Percentiles rank a stretch among this genome's conserved stretches.
Evolutionary conservation across 116 monocot species (phyloP).

Genomic region (Iris pallida): DNA sequence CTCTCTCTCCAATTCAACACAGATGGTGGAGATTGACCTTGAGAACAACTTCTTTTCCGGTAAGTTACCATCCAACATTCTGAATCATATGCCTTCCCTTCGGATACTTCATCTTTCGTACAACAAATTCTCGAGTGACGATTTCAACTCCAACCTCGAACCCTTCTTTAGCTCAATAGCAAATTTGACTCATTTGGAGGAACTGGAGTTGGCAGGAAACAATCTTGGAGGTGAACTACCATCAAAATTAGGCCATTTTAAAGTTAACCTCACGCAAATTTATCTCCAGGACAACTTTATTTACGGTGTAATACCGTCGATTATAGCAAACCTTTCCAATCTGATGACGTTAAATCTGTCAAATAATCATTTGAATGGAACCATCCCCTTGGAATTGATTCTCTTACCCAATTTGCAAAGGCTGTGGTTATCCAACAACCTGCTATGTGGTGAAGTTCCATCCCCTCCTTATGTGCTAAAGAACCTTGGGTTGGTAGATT

Average conservation of each 20-base stretch:
- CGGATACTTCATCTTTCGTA: constrained; percentile 25
- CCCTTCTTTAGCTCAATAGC: constrained; percentile 27
- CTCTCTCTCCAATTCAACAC: constrained; percentile 31
- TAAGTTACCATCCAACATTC: constrained; percentile 29
- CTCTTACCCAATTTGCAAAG: constrained; percentile 28
- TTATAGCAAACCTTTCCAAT: constrained; percentile 25
- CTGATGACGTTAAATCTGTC: constrained; percentile 26
- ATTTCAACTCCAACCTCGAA: constrained; percentile 11
- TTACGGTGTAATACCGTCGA: constrained; percentile 23
- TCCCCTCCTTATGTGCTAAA: constrained; percentile 11
- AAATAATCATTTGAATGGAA: constrained; percentile 24
- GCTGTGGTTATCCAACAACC: constrained; percentile 31
- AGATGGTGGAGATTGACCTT: constrained; percentile 22
- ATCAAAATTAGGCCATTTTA: constrained; percentile 13
- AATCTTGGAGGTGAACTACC: constrained; percentile 26
- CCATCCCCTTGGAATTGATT: constrained; percentile 23
- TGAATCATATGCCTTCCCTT: constrained; percentile 22
- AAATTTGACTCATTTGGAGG: constrained; percentile 28
- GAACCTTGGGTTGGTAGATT: constrained; percentile 26
- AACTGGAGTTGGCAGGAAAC: constrained; percentile 30
- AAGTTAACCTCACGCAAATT: constrained; percentile 19
- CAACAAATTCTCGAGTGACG: constrained; percentile 32
- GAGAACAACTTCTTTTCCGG: constrained; percentile 26
- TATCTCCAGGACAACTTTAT: constrained; percentile 33
- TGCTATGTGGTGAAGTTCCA: constrained; percentile 23